Percentiles rank a stretch among this genome's conserved stretches.
Evolutionary conservation across 257 asterid genomes (phyloP).

Genomic region (Lavandula angustifolia): DNA sequence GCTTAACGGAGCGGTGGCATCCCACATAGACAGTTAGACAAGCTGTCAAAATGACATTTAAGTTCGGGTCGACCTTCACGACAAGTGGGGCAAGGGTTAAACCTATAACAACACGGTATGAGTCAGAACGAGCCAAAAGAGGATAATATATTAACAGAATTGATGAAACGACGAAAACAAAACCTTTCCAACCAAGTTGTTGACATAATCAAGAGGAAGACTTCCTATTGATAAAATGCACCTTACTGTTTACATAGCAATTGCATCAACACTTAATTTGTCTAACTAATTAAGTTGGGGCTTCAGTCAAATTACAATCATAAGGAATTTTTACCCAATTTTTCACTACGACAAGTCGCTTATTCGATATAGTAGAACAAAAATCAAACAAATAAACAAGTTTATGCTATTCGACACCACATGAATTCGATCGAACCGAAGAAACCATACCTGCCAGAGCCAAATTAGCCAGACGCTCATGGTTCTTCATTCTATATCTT

Average conservation of each 20-base stretch:
- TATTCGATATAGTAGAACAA: too few species aligned
- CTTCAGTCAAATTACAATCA: background rate
- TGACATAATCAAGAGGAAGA: background rate
- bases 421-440: background rate
- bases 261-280: constrained; percentile 7
- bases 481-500: constrained; percentile 49
- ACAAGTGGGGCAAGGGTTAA: constrained; percentile 86
- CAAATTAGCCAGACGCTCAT: constrained; percentile 41
- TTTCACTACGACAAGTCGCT: too few species aligned
- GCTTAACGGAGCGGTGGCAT: constrained; percentile 85
- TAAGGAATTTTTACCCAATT: too few species aligned
- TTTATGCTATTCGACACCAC: constrained; percentile 22
- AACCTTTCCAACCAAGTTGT: background rate
- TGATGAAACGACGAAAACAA: background rate
- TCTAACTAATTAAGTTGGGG: background rate
- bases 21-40: constrained; percentile 88
- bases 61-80: constrained; percentile 86
- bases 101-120: constrained; percentile 48
- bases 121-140: constrained; percentile 11
- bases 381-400: too few species aligned
- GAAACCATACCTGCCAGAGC: background rate
- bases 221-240: background rate
- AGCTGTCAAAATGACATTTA: constrained; percentile 87
- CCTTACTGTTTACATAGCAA: background rate
- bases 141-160: too few species aligned